These are phyloP conservation scores for Stemphylium beticola DNA, from an alignment of 2,329 filamentous ascomycete species.

Conservation along the genomic window DNA sequence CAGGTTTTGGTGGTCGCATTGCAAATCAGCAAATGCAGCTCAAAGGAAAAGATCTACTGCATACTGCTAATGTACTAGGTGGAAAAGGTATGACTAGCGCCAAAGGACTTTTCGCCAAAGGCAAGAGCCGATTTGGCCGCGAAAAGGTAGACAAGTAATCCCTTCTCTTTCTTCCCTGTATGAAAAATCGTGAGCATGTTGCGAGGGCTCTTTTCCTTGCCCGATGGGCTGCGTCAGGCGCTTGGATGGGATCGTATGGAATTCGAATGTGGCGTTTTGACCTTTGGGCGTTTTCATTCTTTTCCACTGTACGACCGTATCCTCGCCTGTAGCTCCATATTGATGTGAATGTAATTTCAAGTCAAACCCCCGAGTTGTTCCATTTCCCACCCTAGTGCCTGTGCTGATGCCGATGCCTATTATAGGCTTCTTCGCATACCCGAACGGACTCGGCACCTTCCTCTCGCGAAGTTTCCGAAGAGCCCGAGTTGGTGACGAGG, in stretches of 20 bases:
- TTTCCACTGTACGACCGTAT: slow-evolving; percentile 24
- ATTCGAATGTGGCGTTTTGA: slow-evolving; percentile 19
- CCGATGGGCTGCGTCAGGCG: slow-evolving; percentile 19
- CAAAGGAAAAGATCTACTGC: slow-evolving; percentile 87
- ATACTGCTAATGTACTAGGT: slow-evolving; percentile 75
- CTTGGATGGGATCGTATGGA: slow-evolving; percentile 20
- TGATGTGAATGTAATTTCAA: slow-evolving; percentile 37
- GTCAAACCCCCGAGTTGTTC: slow-evolving; percentile 5
- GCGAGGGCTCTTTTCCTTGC: slow-evolving; percentile 14
- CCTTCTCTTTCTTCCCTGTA: slow-evolving; percentile 42
- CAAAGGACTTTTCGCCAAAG: slow-evolving; percentile 89
- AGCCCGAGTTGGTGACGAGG: slow-evolving; percentile 34
- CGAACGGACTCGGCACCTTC: slow-evolving; percentile 34
- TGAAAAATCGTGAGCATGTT: slow-evolving; percentile 16
- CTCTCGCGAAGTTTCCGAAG: slow-evolving; percentile 40
- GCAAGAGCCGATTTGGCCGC: slow-evolving; percentile 78
- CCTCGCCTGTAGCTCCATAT: slow-evolving; percentile 35
- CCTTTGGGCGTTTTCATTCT: slow-evolving; percentile 31
- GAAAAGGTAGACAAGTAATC: slow-evolving; percentile 88
- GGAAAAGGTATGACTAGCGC: slow-evolving; percentile 78
- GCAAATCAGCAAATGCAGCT: slow-evolving; percentile 63
- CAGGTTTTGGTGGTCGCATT: slow-evolving; percentile 29
- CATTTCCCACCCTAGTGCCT: slow-evolving; percentile 20
- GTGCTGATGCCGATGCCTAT: slow-evolving; percentile 48
- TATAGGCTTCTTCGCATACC: slow-evolving; percentile 31